Conservation (phyloP, 768 basidiomycete genomes). For the Pleurotus ostreatus region DNA sequence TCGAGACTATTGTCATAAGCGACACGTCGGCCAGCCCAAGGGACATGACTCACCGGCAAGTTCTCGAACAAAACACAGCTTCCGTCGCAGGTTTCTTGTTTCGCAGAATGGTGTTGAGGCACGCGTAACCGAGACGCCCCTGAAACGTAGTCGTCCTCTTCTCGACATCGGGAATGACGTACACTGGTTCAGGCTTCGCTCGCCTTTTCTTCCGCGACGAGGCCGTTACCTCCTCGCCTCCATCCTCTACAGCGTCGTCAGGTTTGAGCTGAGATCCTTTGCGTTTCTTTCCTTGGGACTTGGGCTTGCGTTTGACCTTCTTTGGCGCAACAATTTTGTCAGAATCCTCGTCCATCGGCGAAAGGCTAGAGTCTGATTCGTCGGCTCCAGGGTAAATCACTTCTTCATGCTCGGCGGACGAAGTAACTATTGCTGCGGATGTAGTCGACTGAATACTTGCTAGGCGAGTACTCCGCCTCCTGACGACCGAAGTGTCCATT, state of each 20-base stretch:
- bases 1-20: slow-evolving; percentile 46
- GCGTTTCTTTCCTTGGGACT: not conserved
- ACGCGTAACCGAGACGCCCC: slow-evolving; percentile 74
- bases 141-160: slow-evolving; percentile 64
- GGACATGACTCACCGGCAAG: slow-evolving; percentile 43
- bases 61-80: slow-evolving; percentile 73
- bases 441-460: not conserved
- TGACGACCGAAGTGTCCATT: not conserved
- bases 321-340: not conserved
- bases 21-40: not conserved
- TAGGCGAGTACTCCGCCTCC: slow-evolving; percentile 5
- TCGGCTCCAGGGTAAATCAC: not conserved
- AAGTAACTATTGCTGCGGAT: not conserved
- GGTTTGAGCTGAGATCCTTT: slow-evolving; percentile 7
- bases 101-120: slow-evolving; percentile 80
- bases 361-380: not conserved
- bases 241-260: slow-evolving; percentile 14
- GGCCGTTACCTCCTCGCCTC: not conserved
- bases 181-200: slow-evolving; percentile 45
- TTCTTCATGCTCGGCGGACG: not conserved
- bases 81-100: slow-evolving; percentile 60
- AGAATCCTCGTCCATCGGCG: not conserved
- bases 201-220: slow-evolving; percentile 18
- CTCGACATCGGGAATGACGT: slow-evolving; percentile 70
- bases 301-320: not conserved